Conservation (phyloP, 352 stramenopile species). For the Phytopythium helicoides region DNA sequence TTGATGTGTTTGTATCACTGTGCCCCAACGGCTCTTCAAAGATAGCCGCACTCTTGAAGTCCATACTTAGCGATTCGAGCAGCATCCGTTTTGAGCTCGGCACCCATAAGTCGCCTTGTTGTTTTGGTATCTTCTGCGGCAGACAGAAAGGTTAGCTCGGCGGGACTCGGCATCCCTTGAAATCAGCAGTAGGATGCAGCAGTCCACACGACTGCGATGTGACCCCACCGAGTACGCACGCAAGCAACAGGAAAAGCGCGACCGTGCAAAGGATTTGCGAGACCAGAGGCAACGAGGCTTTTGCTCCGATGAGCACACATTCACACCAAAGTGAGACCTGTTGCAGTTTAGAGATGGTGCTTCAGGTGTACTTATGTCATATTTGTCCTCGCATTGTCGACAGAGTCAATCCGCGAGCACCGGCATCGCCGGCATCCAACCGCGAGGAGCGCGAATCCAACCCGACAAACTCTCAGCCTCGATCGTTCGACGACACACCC, state of each 20-base stretch:
- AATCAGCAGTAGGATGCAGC: not conserved
- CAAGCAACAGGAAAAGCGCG: constrained; percentile 74
- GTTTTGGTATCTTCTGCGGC: too few relatives aligned
- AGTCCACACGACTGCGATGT: constrained; percentile 56
- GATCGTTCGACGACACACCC: constrained; percentile 34
- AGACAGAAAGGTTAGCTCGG: not conserved
- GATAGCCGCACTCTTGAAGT: too few relatives aligned
- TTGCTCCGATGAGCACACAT: constrained; percentile 78
- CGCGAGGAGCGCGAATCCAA: constrained; percentile 47
- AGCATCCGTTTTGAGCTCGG: too few relatives aligned
- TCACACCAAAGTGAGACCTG: constrained; percentile 60
- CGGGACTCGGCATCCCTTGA: not conserved
- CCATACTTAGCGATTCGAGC: not conserved
- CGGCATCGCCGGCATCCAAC: constrained; percentile 27
- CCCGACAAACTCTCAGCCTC: constrained; percentile 8
- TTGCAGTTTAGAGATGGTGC: not conserved
- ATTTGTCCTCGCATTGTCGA: not conserved
- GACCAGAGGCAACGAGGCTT: constrained; percentile 64
- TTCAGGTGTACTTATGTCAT: not conserved
- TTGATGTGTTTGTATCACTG: too few relatives aligned
- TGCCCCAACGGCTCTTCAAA: too few relatives aligned
- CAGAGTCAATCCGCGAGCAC: constrained; percentile 1
- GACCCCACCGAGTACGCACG: constrained; percentile 81
- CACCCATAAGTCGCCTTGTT: too few relatives aligned
- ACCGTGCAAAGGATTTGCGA: constrained; percentile 70